Percentiles rank a stretch among this genome's conserved stretches.
phyloP scores from a whole-genome alignment of 441 rosid species.

The Syzygium malaccense region DNA sequence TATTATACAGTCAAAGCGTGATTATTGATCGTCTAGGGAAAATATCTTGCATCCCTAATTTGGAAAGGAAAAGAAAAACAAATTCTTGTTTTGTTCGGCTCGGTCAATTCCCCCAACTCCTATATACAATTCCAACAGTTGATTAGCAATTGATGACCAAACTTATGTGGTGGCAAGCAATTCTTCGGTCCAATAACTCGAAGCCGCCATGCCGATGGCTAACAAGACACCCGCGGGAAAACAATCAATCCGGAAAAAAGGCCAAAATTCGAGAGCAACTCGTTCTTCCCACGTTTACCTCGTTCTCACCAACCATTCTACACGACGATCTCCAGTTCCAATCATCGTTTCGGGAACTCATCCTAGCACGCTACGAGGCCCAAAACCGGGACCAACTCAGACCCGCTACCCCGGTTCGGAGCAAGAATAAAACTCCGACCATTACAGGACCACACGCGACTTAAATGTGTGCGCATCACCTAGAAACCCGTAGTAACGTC shows the following conservation, averaged over 20 bases:
- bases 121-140: no score
- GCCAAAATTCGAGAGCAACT: background rate
- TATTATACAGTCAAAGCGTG: background rate
- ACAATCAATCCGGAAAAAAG: no score
- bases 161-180: background rate
- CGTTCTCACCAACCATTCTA: background rate
- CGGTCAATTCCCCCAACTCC: rapidly evolving
- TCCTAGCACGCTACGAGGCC: background rate
- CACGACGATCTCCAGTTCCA: background rate
- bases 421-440: background rate
- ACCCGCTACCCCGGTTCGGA: background rate
- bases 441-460: background rate
- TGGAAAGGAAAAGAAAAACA: background rate
- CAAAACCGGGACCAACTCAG: background rate
- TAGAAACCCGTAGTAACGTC: background rate
- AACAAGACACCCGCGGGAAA: background rate
- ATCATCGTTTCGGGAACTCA: background rate
- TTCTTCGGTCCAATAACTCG: background rate
- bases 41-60: no score
- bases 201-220: no score
- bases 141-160: background rate
- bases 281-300: background rate
- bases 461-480: background rate
- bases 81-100: background rate
- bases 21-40: background rate